A percentile compares a stretch with the other conserved stretches of the same genome.
Conservation (phyloP, 331 rosid species). For the Acacia concinna region DNA sequence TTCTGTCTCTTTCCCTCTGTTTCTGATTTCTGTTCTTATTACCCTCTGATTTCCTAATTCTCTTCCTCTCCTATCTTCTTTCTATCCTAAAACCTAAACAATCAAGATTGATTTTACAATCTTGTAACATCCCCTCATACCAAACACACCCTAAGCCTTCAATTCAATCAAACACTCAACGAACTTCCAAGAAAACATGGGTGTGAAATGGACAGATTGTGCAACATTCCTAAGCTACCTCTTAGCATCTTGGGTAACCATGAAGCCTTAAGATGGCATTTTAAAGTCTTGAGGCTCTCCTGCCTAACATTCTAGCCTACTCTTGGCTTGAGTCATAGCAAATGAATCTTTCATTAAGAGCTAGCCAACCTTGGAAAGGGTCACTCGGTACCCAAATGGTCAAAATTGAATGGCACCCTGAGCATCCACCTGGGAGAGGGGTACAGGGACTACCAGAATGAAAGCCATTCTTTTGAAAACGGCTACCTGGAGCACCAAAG, state of each 20-base stretch:
- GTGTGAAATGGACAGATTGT: not conserved
- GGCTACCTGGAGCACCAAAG: not conserved
- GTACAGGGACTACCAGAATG: not conserved
- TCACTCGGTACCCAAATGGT: not conserved
- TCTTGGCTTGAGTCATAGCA: not conserved
- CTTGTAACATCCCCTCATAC: too few species aligned
- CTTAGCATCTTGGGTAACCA: not conserved
- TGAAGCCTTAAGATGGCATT: not conserved
- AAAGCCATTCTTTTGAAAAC: not conserved
- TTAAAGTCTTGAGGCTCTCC: not conserved
- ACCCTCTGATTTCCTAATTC: too few species aligned
- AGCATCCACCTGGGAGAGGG: not conserved
- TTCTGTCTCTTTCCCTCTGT: too few species aligned
- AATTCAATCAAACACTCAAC: not conserved
- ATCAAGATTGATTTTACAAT: too few species aligned
- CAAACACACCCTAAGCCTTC: too few species aligned
- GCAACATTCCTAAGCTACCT: not conserved
- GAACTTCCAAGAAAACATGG: not conserved
- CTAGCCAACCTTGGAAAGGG: not conserved
- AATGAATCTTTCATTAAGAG: not conserved
- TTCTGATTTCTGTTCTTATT: too few species aligned
- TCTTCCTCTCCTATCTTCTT: too few species aligned
- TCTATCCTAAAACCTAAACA: too few species aligned
- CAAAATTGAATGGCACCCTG: not conserved
- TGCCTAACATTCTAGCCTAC: not conserved